Conservation (phyloP, 2,329 filamentous ascomycete genomes). For the Aspergillus transmontanensis region DNA sequence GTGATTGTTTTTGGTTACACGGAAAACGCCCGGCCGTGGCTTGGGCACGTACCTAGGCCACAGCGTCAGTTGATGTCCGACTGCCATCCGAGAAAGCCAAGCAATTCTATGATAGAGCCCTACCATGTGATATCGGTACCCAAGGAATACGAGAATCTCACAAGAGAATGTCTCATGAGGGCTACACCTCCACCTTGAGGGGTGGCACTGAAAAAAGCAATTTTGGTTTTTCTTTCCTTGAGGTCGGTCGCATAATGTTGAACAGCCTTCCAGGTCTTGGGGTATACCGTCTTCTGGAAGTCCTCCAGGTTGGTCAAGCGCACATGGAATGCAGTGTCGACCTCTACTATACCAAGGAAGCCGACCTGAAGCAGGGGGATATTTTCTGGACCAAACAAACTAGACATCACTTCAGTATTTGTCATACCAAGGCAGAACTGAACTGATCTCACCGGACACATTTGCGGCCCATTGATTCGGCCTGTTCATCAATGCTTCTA, state of each 20-base stretch:
- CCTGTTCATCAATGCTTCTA: conserved; percentile 74
- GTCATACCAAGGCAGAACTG: background rate
- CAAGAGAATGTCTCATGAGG: conserved; percentile 77
- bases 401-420: conserved; percentile 34
- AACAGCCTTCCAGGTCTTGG: conserved; percentile 66
- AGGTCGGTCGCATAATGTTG: conserved; percentile 65
- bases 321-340: conserved; percentile 67
- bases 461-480: conserved; percentile 79
- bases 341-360: conserved; percentile 69
- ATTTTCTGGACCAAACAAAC: conserved; percentile 72
- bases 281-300: conserved; percentile 63
- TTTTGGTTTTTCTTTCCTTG: conserved; percentile 64
- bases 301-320: conserved; percentile 60
- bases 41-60: conserved; percentile 68
- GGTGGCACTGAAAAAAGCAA: conserved; percentile 79
- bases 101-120: conserved; percentile 28
- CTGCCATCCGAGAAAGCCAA: background rate
- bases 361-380: conserved; percentile 69
- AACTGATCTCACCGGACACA: conserved; percentile 62
- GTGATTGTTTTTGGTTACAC: conserved; percentile 84
- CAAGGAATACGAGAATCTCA: conserved; percentile 68
- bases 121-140: conserved; percentile 75
- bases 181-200: conserved; percentile 83
- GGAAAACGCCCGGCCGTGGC: conserved; percentile 76
- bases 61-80: conserved; percentile 2